Conservation (phyloP, 208 protist genomes). For the Crithidia thermophila region DNA sequence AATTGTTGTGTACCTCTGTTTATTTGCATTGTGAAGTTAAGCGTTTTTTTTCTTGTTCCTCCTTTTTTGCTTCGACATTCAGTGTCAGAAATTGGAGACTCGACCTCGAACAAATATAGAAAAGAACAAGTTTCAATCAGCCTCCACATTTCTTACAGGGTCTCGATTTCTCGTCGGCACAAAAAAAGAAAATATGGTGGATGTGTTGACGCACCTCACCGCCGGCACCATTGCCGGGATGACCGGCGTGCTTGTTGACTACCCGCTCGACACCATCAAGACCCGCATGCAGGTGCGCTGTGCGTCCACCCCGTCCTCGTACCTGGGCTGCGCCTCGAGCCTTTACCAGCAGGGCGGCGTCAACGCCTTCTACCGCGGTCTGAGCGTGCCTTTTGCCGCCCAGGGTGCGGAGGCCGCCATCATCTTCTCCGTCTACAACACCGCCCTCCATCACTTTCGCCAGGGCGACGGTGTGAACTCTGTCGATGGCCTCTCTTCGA, state of each 20-base stretch:
- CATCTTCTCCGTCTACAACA: conserved; percentile 55
- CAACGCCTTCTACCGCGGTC: conserved; percentile 70
- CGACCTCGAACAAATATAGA: too few species aligned
- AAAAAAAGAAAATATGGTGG: conserved; percentile 3
- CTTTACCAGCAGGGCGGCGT: conserved; percentile 53
- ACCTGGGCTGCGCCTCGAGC: conserved; percentile 37
- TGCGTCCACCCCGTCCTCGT: conserved; percentile 9
- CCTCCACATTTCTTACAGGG: neutral
- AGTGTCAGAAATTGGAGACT: too few species aligned
- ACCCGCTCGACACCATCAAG: conserved; percentile 89
- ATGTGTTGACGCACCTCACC: conserved; percentile 34
- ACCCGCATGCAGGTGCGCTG: conserved; percentile 68
- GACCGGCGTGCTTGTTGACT: conserved; percentile 69
- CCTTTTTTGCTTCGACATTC: too few species aligned
- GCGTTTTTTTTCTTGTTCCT: too few species aligned
- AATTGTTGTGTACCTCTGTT: too few species aligned
- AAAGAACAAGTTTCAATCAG: too few species aligned
- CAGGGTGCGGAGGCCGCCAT: conserved; percentile 56
- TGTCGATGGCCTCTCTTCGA: neutral
- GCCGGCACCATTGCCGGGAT: conserved; percentile 71
- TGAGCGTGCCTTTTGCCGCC: conserved; percentile 61
- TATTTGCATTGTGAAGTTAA: too few species aligned
- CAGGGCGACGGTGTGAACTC: neutral
- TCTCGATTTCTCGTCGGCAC: neutral
- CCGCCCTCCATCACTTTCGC: conserved; percentile 23